These are phyloP conservation scores for Amanita phalloides DNA, from an alignment of 768 basidiomycete genomes.

Conservation along the genomic window DNA sequence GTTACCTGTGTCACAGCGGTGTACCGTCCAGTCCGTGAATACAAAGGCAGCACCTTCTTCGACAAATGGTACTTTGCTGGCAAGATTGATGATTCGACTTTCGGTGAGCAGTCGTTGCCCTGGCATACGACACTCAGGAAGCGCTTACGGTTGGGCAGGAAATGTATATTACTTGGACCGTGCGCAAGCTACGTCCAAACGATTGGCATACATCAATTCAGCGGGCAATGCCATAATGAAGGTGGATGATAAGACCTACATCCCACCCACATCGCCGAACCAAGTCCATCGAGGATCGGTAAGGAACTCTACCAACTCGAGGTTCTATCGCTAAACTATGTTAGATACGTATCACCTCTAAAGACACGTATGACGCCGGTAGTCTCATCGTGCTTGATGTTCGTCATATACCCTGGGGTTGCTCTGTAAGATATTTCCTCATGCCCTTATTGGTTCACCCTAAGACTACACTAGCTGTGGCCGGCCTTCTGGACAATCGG, in stretches of 20 bases:
- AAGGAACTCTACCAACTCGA: too few species aligned
- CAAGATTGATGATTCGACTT: conserved; percentile 31
- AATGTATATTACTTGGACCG: conserved; percentile 36
- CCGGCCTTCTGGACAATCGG: conserved; percentile 40
- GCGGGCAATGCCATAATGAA: conserved; percentile 58
- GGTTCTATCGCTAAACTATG: background rate
- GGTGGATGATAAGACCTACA: conserved; percentile 59
- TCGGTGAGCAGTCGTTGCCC: conserved; percentile 16
- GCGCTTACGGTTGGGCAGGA: background rate
- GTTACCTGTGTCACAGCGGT: conserved; percentile 12
- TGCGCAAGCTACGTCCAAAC: conserved; percentile 31
- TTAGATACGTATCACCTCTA: conserved; percentile 29
- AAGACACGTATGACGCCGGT: conserved; percentile 27
- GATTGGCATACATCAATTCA: conserved; percentile 50
- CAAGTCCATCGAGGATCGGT: conserved; percentile 29
- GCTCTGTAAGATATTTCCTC: conserved; percentile 23
- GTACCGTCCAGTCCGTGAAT: conserved; percentile 30
- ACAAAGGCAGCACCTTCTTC: conserved; percentile 42
- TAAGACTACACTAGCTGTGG: conserved; percentile 26
- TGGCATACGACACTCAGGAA: too few species aligned
- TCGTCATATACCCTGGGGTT: conserved; percentile 43
- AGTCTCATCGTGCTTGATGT: conserved; percentile 32
- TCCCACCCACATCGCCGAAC: conserved; percentile 16
- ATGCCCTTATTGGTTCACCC: background rate
- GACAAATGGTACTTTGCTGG: conserved; percentile 45